phyloP scores from a whole-genome alignment of 1,284 basidiomycete species.

The Athelia psychrophila region DNA sequence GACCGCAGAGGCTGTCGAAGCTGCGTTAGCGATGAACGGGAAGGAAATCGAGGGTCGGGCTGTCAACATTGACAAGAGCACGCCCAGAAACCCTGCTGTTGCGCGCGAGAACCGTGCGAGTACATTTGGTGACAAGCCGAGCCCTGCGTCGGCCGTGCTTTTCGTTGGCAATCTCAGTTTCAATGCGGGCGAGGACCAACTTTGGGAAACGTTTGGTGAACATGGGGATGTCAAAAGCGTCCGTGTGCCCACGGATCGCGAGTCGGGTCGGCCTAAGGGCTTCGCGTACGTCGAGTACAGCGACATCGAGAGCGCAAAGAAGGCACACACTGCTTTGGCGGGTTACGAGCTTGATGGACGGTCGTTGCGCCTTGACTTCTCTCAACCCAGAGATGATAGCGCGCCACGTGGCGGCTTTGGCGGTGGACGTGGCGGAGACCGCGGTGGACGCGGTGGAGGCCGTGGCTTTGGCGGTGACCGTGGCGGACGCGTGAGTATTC shows the following conservation, averaged over 20 bases:
- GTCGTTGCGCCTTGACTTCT: conserved; percentile 83
- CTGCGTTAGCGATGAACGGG: conserved; percentile 75
- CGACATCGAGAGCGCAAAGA: conserved; percentile 77
- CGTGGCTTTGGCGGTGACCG: conserved; percentile 42
- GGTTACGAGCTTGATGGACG: conserved; percentile 87
- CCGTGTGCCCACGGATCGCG: conserved; percentile 91
- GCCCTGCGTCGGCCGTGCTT: conserved; percentile 74
- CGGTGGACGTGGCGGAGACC: conserved; percentile 46
- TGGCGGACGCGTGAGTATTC: conserved; percentile 34
- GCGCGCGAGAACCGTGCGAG: conserved; percentile 71
- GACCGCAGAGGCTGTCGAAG: conserved; percentile 69
- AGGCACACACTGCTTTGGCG: conserved; percentile 71
- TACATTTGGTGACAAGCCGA: conserved; percentile 71
- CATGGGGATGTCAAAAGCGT: conserved; percentile 89
- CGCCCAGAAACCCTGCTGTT: conserved; percentile 52
- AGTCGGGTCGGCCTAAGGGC: conserved; percentile 90
- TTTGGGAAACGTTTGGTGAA: conserved; percentile 93
- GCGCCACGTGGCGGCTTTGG: conserved; percentile 49
- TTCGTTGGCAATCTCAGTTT: conserved; percentile 94
- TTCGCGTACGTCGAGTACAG: conserved; percentile 97
- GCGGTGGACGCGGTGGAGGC: conserved; percentile 38
- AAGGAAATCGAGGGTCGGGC: conserved; percentile 91
- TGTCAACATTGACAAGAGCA: conserved; percentile 85
- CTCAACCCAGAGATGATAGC: conserved; percentile 74
- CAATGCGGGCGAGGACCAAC: conserved; percentile 74